Conservation (phyloP, 768 basidiomycete species). For the Candolleomyces aberdarensis region DNA sequence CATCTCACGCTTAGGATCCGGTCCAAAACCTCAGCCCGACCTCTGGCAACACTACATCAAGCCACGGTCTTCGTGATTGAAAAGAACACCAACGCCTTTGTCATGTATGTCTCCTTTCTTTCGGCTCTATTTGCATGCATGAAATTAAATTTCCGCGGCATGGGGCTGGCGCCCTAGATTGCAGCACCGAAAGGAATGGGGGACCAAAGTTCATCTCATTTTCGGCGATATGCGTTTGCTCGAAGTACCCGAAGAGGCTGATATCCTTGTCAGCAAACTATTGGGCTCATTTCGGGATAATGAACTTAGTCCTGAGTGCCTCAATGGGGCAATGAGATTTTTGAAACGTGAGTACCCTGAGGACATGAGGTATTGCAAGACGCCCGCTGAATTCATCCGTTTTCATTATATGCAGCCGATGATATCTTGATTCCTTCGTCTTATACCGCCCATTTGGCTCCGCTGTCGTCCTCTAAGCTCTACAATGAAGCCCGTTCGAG, state of each 20-base stretch:
- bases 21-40: too few relatives aligned
- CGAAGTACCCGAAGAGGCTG: slow-evolving; percentile 80
- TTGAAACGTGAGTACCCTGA: slow-evolving; percentile 70
- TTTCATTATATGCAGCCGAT: slow-evolving; percentile 48
- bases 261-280: slow-evolving; percentile 94
- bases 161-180: slow-evolving; percentile 45
- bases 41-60: too few relatives aligned
- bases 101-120: slow-evolving; percentile 59
- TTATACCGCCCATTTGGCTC: slow-evolving; percentile 93
- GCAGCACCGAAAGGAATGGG: slow-evolving; percentile 88
- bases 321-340: slow-evolving; percentile 93
- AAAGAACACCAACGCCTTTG: slow-evolving; percentile 94
- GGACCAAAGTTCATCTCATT: slow-evolving; percentile 70
- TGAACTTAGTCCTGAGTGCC: slow-evolving; percentile 95
- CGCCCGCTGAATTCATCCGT: background rate
- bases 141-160: slow-evolving; percentile 10
- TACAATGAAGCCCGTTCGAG: slow-evolving; percentile 74
- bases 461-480: slow-evolving; percentile 90
- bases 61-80: slow-evolving; percentile 85
- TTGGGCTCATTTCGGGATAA: slow-evolving; percentile 98
- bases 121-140: slow-evolving; percentile 3
- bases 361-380: background rate
- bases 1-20: too few relatives aligned
- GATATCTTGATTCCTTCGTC: slow-evolving; percentile 97
- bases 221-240: slow-evolving; percentile 93